These are phyloP conservation scores for Curvularia spicifera DNA, from an alignment of 2,329 filamentous ascomycete genomes.

Conservation along the genomic window DNA sequence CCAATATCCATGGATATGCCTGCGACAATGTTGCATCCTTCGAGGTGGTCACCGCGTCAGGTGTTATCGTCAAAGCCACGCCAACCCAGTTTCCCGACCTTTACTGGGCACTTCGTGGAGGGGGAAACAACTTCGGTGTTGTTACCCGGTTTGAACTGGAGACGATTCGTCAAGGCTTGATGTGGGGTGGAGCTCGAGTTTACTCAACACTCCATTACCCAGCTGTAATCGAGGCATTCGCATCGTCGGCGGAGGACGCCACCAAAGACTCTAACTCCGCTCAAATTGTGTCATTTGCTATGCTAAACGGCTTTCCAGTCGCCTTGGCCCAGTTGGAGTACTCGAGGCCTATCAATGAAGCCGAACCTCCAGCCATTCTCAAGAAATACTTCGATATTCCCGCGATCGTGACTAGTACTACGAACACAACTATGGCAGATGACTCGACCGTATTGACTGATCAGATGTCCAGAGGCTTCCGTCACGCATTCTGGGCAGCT, in stretches of 20 bases:
- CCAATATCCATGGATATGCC: conserved; percentile 29
- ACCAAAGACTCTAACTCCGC: conserved; percentile 32
- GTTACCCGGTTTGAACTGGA: conserved; percentile 36
- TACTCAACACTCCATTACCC: conserved; percentile 12
- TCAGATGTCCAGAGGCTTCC: conserved; percentile 38
- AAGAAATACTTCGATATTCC: conserved; percentile 29
- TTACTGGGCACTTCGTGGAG: conserved; percentile 47
- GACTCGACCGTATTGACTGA: conserved; percentile 37
- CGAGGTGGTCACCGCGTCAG: conserved; percentile 48
- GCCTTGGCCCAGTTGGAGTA: conserved; percentile 29
- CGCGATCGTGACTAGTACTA: conserved; percentile 19
- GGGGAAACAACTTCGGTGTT: conserved; percentile 44
- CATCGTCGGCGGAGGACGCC: conserved; percentile 19
- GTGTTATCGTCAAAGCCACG: conserved; percentile 39
- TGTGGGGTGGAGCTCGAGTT: conserved; percentile 22
- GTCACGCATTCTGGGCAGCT: conserved; percentile 38
- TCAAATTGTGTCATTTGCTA: conserved; percentile 24
- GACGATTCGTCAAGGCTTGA: conserved; percentile 11
- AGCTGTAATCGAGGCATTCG: conserved; percentile 10
- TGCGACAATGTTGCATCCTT: conserved; percentile 41
- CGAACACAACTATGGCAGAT: conserved; percentile 26
- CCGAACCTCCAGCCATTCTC: conserved; percentile 30
- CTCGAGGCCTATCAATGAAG: conserved; percentile 24
- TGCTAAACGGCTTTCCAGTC: conserved; percentile 21
- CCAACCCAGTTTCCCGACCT: conserved; percentile 43